These are phyloP conservation scores for Mercurialis annua DNA, from an alignment of 345 rosid genomes.

Conservation along the genomic window DNA sequence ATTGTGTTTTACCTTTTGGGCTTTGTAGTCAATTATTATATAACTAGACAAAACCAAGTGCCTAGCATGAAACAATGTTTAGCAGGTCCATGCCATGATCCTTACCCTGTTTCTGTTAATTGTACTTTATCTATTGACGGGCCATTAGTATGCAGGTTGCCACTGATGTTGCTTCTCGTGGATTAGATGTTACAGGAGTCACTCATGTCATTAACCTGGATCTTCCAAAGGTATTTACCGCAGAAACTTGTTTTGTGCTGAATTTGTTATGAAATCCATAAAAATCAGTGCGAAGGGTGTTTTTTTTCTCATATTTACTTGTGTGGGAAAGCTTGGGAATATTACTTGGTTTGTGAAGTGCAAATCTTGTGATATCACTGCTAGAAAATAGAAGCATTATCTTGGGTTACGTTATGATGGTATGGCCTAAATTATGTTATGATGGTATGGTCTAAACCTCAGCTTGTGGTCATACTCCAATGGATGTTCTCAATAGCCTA, in stretches of 20 bases:
- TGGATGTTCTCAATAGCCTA: slow-evolving; percentile 15
- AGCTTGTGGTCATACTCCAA: slow-evolving; percentile 7
- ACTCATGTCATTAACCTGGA: slow-evolving; percentile 43
- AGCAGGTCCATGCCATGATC: not conserved
- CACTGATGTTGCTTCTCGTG: slow-evolving; percentile 48
- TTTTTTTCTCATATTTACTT: not conserved
- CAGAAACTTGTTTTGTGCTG: slow-evolving; percentile 14
- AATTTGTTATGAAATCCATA: not conserved
- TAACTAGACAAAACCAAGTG: not conserved
- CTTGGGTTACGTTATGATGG: not conserved
- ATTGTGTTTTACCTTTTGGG: not conserved
- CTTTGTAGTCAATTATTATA: not conserved
- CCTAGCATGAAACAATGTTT: not conserved
- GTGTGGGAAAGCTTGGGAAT: slow-evolving; percentile 3
- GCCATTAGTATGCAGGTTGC: slow-evolving; percentile 30
- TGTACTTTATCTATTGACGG: not conserved
- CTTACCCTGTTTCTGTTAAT: not conserved
- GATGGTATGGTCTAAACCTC: not conserved
- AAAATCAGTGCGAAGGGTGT: not conserved
- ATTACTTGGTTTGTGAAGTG: not conserved
- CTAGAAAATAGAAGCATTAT: slow-evolving; percentile 8
- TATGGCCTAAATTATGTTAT: not conserved
- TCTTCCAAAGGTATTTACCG: slow-evolving; percentile 40
- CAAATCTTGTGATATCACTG: not conserved
- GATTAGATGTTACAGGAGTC: slow-evolving; percentile 45